Conservation (phyloP, 495 filamentous ascomycete genomes). For the Pyrenopolyporus hunteri region DNA sequence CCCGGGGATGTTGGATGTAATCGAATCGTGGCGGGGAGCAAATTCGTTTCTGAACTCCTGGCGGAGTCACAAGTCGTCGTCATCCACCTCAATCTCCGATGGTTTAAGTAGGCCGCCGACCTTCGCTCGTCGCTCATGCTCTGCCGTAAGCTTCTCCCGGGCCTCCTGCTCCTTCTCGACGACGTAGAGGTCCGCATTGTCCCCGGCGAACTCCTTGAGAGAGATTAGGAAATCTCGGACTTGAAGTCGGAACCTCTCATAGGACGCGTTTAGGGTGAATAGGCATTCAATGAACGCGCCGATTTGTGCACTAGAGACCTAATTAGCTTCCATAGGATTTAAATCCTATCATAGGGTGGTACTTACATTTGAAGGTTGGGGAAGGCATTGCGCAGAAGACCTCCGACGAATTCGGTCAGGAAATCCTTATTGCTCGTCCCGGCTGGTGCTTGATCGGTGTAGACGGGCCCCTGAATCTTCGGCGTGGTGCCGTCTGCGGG, state of each 20-base stretch:
- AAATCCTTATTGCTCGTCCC: slow-evolving; percentile 91
- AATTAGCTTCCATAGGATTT: slow-evolving; percentile 45
- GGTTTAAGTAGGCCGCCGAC: slow-evolving; percentile 92
- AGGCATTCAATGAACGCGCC: slow-evolving; percentile 84
- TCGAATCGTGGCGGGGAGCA: slow-evolving; percentile 42
- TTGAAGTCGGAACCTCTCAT: slow-evolving; percentile 89
- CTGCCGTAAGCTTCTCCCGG: slow-evolving; percentile 76
- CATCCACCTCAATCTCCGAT: slow-evolving; percentile 77
- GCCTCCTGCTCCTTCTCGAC: slow-evolving; percentile 90
- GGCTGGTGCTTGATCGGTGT: slow-evolving; percentile 74
- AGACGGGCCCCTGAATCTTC: slow-evolving; percentile 91
- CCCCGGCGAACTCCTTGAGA: slow-evolving; percentile 91
- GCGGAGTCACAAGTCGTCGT: slow-evolving; percentile 91
- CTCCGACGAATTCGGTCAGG: slow-evolving; percentile 81
- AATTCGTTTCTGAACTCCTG: slow-evolving; percentile 69
- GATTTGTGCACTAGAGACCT: slow-evolving; percentile 73
- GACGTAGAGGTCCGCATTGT: slow-evolving; percentile 91
- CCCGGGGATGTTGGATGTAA: slow-evolving; percentile 16
- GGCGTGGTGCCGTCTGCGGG: slow-evolving; percentile 65
- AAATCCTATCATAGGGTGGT: not conserved
- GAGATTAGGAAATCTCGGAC: slow-evolving; percentile 97
- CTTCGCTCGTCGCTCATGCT: slow-evolving; percentile 86
- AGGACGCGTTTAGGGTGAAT: slow-evolving; percentile 79
- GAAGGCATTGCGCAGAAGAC: slow-evolving; percentile 88
- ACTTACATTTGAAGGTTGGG: slow-evolving; percentile 89